These are phyloP conservation scores for Gossypium longicalyx DNA, from an alignment of 345 rosid species.

Conservation along the genomic window DNA sequence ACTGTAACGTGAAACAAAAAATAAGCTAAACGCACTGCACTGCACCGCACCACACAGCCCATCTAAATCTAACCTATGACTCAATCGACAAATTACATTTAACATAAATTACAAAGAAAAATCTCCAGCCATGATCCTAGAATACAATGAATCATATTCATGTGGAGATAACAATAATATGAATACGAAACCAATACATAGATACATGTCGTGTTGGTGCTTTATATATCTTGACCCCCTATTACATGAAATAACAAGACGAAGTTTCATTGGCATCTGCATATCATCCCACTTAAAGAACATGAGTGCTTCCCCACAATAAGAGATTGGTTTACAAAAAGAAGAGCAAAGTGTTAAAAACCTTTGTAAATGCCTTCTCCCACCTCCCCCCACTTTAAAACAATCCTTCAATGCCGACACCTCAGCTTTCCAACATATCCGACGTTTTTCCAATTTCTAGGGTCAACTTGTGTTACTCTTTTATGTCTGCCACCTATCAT, in stretches of 20 bases:
- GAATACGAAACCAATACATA: too few species aligned
- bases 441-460: not conserved
- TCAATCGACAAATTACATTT: too few species aligned
- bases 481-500: not conserved
- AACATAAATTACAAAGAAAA: too few species aligned
- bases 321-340: not conserved
- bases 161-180: too few species aligned
- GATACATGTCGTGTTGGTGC: too few species aligned
- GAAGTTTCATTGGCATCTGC: not conserved
- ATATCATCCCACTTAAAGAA: not conserved
- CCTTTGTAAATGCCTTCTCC: not conserved
- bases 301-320: not conserved
- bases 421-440: constrained; percentile 4
- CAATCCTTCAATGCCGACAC: constrained; percentile 8
- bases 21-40: too few species aligned
- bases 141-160: too few species aligned
- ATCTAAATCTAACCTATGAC: too few species aligned
- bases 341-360: not conserved
- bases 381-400: not conserved
- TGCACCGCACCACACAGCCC: accelerated
- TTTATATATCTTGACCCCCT: not conserved
- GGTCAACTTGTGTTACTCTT: constrained; percentile 2
- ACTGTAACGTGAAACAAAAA: too few species aligned
- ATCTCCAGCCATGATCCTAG: not conserved
- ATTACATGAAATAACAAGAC: not conserved